Conservation (phyloP, 208 protist genomes). For the Wallacemonas sp. region DNA sequence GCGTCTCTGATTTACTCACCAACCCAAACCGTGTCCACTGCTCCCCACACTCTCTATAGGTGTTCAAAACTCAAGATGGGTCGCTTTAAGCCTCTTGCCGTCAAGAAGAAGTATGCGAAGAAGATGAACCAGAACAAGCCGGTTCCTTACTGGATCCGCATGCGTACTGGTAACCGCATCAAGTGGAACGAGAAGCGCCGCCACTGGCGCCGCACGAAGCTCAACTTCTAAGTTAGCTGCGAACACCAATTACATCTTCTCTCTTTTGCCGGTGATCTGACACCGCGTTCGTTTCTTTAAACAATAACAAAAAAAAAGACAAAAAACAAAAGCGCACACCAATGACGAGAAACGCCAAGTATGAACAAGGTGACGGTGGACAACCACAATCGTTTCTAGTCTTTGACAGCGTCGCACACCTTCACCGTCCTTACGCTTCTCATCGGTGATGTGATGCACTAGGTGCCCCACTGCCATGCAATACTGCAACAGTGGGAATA, state of each 20-base stretch:
- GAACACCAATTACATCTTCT: slow-evolving; percentile 1
- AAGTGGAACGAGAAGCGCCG: slow-evolving; percentile 95
- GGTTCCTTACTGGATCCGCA: slow-evolving; percentile 92
- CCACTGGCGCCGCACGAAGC: slow-evolving; percentile 95
- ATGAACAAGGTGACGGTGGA: too few species aligned
- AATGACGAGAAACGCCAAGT: too few species aligned
- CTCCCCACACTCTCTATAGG: not conserved
- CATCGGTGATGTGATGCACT: too few species aligned
- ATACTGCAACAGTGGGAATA: too few species aligned
- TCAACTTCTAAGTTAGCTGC: slow-evolving; percentile 74
- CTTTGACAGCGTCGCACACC: too few species aligned
- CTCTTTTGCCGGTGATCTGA: not conserved
- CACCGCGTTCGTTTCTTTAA: not conserved
- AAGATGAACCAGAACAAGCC: slow-evolving; percentile 94
- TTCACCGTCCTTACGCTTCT: too few species aligned
- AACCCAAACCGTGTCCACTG: too few species aligned
- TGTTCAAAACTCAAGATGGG: slow-evolving; percentile 47
- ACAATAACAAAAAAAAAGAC: not conserved
- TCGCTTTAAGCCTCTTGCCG: slow-evolving; percentile 88
- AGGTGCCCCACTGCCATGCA: too few species aligned
- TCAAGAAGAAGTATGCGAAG: slow-evolving; percentile 95
- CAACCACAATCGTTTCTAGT: too few species aligned
- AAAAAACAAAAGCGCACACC: not conserved
- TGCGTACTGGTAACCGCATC: slow-evolving; percentile 91
- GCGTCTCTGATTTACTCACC: too few species aligned